phyloP scores from a whole-genome alignment of 2,329 filamentous ascomycete species.

The Cytospora leucostoma region DNA sequence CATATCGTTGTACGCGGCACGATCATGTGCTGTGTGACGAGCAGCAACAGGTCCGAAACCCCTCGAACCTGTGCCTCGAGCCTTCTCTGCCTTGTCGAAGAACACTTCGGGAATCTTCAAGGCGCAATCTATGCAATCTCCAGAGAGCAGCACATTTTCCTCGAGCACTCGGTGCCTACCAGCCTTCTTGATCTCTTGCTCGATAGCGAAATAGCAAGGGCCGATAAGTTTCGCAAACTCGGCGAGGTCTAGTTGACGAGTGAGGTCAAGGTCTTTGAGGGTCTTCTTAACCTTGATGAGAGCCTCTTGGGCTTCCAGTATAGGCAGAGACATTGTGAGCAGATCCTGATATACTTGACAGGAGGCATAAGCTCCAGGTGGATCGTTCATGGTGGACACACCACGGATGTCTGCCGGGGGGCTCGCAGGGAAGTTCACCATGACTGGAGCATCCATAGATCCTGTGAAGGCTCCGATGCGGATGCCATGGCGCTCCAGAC shows the following conservation, averaged over 20 bases:
- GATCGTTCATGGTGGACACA: background rate
- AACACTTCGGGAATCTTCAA: constrained; percentile 10
- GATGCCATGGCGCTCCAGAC: background rate
- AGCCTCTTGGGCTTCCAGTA: constrained; percentile 10
- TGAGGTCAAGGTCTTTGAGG: constrained; percentile 20
- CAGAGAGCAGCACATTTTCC: constrained; percentile 1
- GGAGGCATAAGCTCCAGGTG: background rate
- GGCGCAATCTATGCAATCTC: constrained; percentile 12
- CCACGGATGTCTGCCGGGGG: constrained; percentile 14
- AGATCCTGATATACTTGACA: constrained; percentile 20
- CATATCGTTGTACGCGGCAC: constrained; percentile 1
- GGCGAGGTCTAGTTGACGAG: constrained; percentile 23
- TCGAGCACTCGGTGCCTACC: constrained; percentile 7
- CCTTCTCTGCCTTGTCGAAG: constrained; percentile 3
- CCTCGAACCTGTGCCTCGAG: background rate
- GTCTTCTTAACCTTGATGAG: background rate
- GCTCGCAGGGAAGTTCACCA: constrained; percentile 6
- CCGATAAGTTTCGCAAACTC: constrained; percentile 21
- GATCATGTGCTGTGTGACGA: constrained; percentile 9
- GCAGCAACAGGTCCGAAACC: constrained; percentile 7
- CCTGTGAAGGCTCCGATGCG: background rate
- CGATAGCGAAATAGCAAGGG: constrained; percentile 20
- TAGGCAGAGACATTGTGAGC: constrained; percentile 22
- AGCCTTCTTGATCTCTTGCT: constrained; percentile 12
- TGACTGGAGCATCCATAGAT: background rate